Evolutionary conservation across 441 rosid genomes (phyloP).

Genomic region (Biscutella laevigata): DNA sequence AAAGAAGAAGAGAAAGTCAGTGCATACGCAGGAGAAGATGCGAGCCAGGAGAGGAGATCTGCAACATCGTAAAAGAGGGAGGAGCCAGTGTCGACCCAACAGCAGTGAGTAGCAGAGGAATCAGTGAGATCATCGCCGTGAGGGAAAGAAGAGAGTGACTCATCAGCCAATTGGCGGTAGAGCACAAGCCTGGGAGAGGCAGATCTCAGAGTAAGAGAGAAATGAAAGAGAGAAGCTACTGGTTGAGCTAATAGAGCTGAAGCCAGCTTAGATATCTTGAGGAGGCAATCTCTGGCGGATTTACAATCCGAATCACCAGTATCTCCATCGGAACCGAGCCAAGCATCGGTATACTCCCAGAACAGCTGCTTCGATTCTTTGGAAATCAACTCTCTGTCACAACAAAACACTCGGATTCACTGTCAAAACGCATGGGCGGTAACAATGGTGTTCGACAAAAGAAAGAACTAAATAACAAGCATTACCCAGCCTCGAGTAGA

Average conservation of each 20-base stretch:
- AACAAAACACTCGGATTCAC: constrained; percentile 12
- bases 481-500: constrained; percentile 90
- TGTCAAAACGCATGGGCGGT: not conserved
- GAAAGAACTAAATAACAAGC: not conserved
- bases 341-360: constrained; percentile 80
- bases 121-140: constrained; percentile 57
- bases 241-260: constrained; percentile 46
- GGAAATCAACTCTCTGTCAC: constrained; percentile 68
- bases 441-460: constrained; percentile 13
- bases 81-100: constrained; percentile 93
- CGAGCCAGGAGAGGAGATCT: constrained; percentile 65
- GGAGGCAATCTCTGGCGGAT: constrained; percentile 76
- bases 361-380: constrained; percentile 73
- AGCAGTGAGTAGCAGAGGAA: constrained; percentile 39
- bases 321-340: constrained; percentile 48
- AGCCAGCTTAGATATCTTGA: constrained; percentile 50
- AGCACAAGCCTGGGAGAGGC: constrained; percentile 92
- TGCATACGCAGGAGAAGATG: constrained; percentile 44
- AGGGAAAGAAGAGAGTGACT: constrained; percentile 92
- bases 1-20: constrained; percentile 1
- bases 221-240: constrained; percentile 66
- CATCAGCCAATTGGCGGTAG: constrained; percentile 84
- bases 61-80: constrained; percentile 63
- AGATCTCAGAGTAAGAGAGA: constrained; percentile 82
- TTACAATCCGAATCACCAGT: constrained; percentile 39